Percentiles rank a stretch among this genome's conserved stretches.
phyloP scores from a whole-genome alignment of 2,329 filamentous ascomycete species.

The Sporothrix mexicana region DNA sequence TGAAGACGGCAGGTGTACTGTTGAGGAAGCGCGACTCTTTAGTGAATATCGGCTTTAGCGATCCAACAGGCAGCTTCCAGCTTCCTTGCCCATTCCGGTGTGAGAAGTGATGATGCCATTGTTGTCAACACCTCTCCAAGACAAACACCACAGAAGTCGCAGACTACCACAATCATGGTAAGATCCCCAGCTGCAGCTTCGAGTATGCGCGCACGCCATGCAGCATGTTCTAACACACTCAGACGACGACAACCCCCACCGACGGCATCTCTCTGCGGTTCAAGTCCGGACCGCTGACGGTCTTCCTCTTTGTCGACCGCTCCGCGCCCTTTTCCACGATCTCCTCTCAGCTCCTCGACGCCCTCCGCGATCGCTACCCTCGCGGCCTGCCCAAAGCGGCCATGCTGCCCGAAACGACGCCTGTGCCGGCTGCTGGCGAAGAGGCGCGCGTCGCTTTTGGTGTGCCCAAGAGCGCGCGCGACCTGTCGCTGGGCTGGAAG shows the following conservation, averaged over 20 bases:
- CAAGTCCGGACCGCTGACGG: slow-evolving; percentile 73
- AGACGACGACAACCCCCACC: slow-evolving; percentile 44
- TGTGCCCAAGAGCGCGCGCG: slow-evolving; percentile 51
- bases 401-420: slow-evolving; percentile 38
- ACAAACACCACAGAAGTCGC: background rate
- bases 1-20: no score
- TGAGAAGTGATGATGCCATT: background rate
- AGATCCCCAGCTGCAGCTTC: background rate
- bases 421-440: background rate
- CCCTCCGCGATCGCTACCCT: slow-evolving; percentile 64
- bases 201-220: background rate
- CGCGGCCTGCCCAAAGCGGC: slow-evolving; percentile 51
- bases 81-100: background rate
- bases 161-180: slow-evolving; percentile 36
- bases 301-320: slow-evolving; percentile 70
- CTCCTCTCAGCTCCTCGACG: slow-evolving; percentile 62
- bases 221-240: background rate
- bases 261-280: slow-evolving; percentile 70
- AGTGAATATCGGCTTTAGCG: slow-evolving; percentile 8
- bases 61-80: background rate
- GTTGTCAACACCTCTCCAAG: background rate
- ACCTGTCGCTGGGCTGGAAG: slow-evolving; percentile 58
- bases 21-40: no score
- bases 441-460: slow-evolving; percentile 52
- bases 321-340: slow-evolving; percentile 62